Base-by-base conservation (phyloP, 768 basidiomycete genomes). In the Termitomyces sp. region DNA sequence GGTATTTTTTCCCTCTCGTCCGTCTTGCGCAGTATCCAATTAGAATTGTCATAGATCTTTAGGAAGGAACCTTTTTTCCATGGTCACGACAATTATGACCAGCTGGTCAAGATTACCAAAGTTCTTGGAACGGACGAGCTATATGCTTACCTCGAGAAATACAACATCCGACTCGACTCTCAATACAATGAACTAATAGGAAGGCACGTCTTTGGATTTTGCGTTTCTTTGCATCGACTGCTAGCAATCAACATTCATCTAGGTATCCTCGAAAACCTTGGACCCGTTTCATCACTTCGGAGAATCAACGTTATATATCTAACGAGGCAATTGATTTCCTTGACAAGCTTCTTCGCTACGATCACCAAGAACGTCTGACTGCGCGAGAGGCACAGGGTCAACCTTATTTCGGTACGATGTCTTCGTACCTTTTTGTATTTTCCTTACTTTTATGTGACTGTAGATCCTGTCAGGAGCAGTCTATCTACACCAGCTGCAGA, bases 11-110 rank as follows among this genome's bases (percentile, higher is more conserved):
- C 61, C 59, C 50, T 29, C 48, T 36, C 38, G 42, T 63, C 47
- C 57, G 31, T 56, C 43, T 65, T 57, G 55, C 32, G 31, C 20
- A 32, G 64, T 48, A 47, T 61, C 63, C 53, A 55, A 58, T 56
- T 59, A 29, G 57, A 49, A 31, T 58, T 45, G 56, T 56, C 56
- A 31, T 57, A 98, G 96, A 98, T 98, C 69, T 98, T 98, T 85
- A 87, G 96, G 67, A 98, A 98, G 74, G 96, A 98, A 73, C 96
- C 96, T 29, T 97, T 98, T 80, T 98, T 98, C 85, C 96, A 98
- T 70, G 96, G 96, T 15, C 96, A 97, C 71, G 96, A 98, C 76
- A 98, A 98, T 76, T 96, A 96, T 70, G 96, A 98, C 76, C 96
- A 98, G 72, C 79, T 98, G 61, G 96, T 96, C 71, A 98, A 97